A percentile compares a stretch with the other conserved stretches of the same genome.
Conservation (phyloP, 345 rosid genomes). For the Corymbia maculata region DNA sequence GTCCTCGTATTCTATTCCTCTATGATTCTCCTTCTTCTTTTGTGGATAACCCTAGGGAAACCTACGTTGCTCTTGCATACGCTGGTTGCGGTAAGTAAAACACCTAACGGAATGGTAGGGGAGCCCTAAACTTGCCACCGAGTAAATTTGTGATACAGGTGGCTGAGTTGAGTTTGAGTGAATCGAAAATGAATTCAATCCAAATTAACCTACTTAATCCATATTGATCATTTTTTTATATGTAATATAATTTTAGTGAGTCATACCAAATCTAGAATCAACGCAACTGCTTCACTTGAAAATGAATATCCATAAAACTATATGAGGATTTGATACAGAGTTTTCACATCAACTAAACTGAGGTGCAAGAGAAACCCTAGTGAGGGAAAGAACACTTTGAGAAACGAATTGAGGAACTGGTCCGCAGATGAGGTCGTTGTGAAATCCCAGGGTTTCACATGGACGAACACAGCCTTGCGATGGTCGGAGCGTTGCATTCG, state of each 20-base stretch:
- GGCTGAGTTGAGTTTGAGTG: neutral
- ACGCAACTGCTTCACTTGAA: neutral
- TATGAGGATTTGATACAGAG: constrained; percentile 31
- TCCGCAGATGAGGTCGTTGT: neutral
- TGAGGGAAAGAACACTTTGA: neutral
- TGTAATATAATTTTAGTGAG: neutral
- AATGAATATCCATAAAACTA: neutral
- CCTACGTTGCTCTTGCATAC: neutral
- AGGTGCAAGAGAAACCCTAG: neutral
- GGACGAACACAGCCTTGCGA: neutral
- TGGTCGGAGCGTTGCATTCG: too few species aligned
- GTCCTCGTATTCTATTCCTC: neutral
- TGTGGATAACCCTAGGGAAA: neutral
- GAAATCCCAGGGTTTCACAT: neutral
- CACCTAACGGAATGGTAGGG: neutral
- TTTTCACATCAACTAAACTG: neutral
- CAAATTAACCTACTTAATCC: neutral
- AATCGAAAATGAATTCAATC: neutral
- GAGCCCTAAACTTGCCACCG: neutral
- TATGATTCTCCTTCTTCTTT: neutral
- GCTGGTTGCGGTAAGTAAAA: neutral
- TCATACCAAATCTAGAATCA: neutral
- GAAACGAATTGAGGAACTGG: neutral
- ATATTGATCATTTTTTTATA: neutral
- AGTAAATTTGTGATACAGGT: neutral